Conservation (phyloP, 2,329 filamentous ascomycete genomes). For the Scedosporium dehoogii region DNA sequence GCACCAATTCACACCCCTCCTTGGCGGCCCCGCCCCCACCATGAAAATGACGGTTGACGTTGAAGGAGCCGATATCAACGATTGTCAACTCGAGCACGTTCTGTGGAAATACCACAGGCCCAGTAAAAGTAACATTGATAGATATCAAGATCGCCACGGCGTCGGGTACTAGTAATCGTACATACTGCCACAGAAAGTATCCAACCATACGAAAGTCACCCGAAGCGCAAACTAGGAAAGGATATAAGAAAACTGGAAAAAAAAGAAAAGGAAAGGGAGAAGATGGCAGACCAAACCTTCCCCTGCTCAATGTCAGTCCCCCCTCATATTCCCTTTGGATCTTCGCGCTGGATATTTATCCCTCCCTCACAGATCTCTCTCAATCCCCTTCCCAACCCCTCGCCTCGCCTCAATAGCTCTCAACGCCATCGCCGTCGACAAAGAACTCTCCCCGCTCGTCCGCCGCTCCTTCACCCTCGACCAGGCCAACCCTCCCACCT, state of each 20-base stretch:
- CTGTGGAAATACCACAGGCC: too few relatives aligned
- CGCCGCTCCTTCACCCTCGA: slow-evolving; percentile 55
- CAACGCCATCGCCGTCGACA: slow-evolving; percentile 70
- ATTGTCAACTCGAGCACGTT: too few relatives aligned
- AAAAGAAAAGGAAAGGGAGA: background rate
- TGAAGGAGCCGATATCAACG: too few relatives aligned
- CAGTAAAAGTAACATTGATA: too few relatives aligned
- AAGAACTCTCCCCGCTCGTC: slow-evolving; percentile 80
- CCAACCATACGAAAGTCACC: background rate
- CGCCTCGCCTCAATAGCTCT: slow-evolving; percentile 70
- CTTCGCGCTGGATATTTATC: slow-evolving; percentile 3
- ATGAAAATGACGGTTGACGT: too few relatives aligned
- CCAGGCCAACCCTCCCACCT: slow-evolving; percentile 9
- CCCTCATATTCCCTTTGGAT: slow-evolving; percentile 6
- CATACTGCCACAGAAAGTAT: background rate
- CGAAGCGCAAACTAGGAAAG: background rate
- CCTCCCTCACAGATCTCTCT: slow-evolving; percentile 2
- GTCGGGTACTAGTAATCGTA: too few relatives aligned
- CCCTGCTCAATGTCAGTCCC: slow-evolving; percentile 52
- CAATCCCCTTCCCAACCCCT: slow-evolving; percentile 68
- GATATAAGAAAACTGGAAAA: background rate
- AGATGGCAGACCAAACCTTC: slow-evolving; percentile 35
- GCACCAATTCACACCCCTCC: too few relatives aligned
- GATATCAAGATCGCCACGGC: too few relatives aligned
- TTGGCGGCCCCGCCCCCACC: too few relatives aligned